Evolutionary conservation across 768 basidiomycete species (phyloP), one percentile per base, ranked within the genome.

Genomic region (Amanita muscaria): DNA sequence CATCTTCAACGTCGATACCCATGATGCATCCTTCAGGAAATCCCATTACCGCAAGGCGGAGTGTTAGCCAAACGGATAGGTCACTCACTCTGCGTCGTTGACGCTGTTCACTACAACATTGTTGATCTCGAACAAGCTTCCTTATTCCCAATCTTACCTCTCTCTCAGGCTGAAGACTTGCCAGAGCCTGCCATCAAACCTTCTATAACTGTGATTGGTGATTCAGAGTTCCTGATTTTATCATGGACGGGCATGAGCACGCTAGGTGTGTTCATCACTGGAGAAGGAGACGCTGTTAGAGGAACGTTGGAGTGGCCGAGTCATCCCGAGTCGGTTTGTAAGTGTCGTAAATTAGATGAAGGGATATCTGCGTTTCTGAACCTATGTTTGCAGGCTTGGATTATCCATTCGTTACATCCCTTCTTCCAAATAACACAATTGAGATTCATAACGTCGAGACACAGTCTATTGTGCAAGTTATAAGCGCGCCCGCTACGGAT

Each of bases 221-320:
- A 77, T 23, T 77, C 75, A 51, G 92, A 96, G 60, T 96, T 92
- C 53, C 72, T 97, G 33, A 71, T 96, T 16, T 68, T 89, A 12
- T 87, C 86, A 2, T 92, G 84, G 76, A 91, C 83, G 1, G 93
- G 88, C 11, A 64, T 70, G 3, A 79, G 74, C 42, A 87, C 88
- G 0, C 67, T 97, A 31, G 93, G 93, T 0, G 65, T 98, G 8
- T 98, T 97, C 53, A 71, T 97, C 51, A 88, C 76, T 11, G 76
- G 80, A 0, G 75, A 78, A 2, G 92, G 90, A 0, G 91, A 94
- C 60, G 90, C 93, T 4, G 82, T 90, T 6, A 74, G 92, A 36
- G 91, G 91, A 2, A 93, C 92, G 2, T 64, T 96, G 34, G 77
- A 89, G 57, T 96, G 90, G 88, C 72, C 79, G 2, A 74, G 68